These are phyloP conservation scores for Saccharomycopsis selenospora DNA, from an alignment of 805 yeast species.

Conservation along the genomic window DNA sequence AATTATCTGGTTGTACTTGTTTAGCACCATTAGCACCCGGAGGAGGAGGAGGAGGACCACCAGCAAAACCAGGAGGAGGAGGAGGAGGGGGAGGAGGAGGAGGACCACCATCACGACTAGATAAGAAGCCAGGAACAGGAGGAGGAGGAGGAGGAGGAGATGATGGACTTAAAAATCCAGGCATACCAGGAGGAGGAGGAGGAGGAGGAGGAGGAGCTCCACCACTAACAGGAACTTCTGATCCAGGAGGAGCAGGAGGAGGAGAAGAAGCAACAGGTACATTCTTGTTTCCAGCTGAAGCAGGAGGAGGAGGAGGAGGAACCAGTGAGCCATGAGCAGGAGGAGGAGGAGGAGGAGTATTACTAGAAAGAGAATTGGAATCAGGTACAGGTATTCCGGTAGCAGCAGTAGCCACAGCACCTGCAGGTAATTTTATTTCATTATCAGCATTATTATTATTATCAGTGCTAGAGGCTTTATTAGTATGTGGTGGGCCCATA, in stretches of 20 bases:
- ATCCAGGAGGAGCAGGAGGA: conserved; percentile 24
- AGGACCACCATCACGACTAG: conserved; percentile 11
- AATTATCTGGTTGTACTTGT: not conserved
- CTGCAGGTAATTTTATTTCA: not conserved
- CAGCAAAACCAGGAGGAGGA: conserved; percentile 30
- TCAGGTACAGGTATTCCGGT: conserved; percentile 9
- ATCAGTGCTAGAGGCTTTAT: no score
- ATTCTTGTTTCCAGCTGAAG: conserved; percentile 22
- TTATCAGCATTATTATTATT: no score
- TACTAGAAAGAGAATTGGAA: not conserved
- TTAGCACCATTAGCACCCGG: conserved; percentile 18
- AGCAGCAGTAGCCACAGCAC: conserved; percentile 1
- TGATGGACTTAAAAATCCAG: conserved; percentile 21
- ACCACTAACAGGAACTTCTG: conserved; percentile 24
- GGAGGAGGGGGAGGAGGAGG: conserved; percentile 30
- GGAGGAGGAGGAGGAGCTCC: conserved; percentile 26
- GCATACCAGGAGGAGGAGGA: conserved; percentile 28
- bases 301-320: conserved; percentile 27
- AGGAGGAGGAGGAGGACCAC: conserved; percentile 27
- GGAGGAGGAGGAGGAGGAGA: conserved; percentile 30
- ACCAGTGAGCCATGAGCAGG: conserved; percentile 24
- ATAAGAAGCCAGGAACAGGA: conserved; percentile 31
- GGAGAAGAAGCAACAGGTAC: conserved; percentile 20
- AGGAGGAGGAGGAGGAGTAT: conserved; percentile 30
- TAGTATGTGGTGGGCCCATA: conserved; percentile 2